Base-by-base conservation (phyloP, 1,284 basidiomycete genomes). In the Cryptococcus maquisensis region DNA sequence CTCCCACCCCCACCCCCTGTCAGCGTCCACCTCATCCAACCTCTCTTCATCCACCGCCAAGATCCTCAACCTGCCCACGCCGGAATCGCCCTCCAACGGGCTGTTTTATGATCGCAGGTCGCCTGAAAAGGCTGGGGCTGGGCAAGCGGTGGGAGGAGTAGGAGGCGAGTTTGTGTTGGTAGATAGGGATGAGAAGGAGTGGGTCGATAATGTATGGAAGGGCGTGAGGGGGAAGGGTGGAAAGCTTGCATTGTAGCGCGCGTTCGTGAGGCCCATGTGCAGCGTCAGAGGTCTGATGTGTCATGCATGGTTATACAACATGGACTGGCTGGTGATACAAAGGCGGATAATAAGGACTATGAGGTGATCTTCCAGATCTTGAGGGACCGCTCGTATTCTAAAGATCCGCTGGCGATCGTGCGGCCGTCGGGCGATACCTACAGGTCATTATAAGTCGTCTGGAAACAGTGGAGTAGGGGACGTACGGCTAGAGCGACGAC, bases 321-420 rank as follows among this genome's bases (percentile, higher is more conserved):
- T 38, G n/a, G 16, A 7, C 8, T 40, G 20, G 39, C 39, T n/a
- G 16, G 39, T 40, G n/a, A 3, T 40, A 12, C 15, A 40, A 9
- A n/a, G 39, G 39, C 36, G 12, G 16, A 21, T 21, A 16, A 16
- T 40, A 40, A 10, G n/a, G 39, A 21, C 39, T 21, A 40, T 8
- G 39, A 21, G 16, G 2, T 40, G 4, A 15, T 40, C 15, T 51
- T 42, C 90, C 90, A 93, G 24, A 93, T 65, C 52, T 85, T 82
- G 62, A 93, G 88, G 1, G 83, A 84, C 55, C 87, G 75, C 66
- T 92, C 90, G 65, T 88, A 88, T 65, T 92, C 90, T 81, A 89
- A 85, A 13, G 84, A 82, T 24, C 87, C 88, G 7, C 88, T 88
- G 7, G 88, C 90, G 59, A 93, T 86, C 52, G 88, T 84, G 51